Conservation (phyloP, 1,284 basidiomycete genomes). For the Rhodotorula sp. region DNA sequence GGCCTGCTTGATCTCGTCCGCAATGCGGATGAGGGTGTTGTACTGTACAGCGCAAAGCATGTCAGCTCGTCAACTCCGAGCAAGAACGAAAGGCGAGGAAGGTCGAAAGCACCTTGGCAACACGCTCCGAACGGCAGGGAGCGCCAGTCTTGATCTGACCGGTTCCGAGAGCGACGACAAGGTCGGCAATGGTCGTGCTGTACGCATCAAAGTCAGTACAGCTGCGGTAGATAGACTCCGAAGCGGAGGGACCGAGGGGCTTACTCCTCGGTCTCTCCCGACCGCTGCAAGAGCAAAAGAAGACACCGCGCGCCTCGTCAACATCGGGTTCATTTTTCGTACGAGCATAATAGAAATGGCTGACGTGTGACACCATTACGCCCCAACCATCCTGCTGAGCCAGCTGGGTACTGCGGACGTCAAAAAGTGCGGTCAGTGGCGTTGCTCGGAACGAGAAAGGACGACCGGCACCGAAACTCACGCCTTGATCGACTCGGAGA, state of each 20-base stretch:
- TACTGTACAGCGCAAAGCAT: conserved; percentile 8
- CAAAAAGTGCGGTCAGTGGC: not conserved
- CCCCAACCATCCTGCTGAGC: conserved; percentile 96
- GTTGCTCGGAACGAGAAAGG: not conserved
- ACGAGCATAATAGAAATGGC: too few relatives aligned
- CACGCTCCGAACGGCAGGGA: conserved; percentile 46
- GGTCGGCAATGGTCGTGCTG: conserved; percentile 95
- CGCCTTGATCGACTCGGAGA: conserved; percentile 96
- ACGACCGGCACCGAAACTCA: conserved; percentile 53
- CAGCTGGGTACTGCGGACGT: conserved; percentile 66
- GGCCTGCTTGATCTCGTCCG: conserved; percentile 43
- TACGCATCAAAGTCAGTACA: conserved; percentile 57
- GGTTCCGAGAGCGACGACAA: conserved; percentile 86
- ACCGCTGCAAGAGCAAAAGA: conserved; percentile 73
- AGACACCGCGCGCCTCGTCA: not conserved
- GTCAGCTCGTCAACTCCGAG: not conserved
- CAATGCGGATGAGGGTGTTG: conserved; percentile 45
- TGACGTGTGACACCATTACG: conserved; percentile 69
- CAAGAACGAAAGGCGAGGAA: not conserved
- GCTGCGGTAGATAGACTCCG: too few relatives aligned
- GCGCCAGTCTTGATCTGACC: conserved; percentile 96
- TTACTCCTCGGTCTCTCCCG: conserved; percentile 67
- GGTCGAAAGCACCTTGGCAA: conserved; percentile 43
- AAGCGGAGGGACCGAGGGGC: too few relatives aligned
- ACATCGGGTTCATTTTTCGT: too few relatives aligned